phyloP scores from a whole-genome alignment of 805 yeast genomes.

The Komagataella kurtzmanii region DNA sequence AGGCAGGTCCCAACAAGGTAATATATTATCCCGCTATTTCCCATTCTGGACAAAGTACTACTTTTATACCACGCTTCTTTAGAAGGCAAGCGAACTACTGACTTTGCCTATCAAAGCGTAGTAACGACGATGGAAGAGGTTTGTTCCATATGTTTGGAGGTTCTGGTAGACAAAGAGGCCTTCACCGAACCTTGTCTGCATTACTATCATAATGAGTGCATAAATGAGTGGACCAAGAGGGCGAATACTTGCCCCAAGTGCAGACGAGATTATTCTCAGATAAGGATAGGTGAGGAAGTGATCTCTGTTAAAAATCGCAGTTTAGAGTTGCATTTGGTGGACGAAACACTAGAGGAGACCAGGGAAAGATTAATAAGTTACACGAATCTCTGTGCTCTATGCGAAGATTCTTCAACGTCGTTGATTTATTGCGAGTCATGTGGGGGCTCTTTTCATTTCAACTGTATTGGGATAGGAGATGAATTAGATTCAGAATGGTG shows the following conservation, averaged over 20 bases:
- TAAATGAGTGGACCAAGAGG: constrained; percentile 19
- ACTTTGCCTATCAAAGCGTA: neutral
- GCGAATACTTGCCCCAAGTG: constrained; percentile 24
- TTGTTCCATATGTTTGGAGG: neutral
- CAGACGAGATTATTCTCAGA: constrained; percentile 5
- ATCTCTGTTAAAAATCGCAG: constrained; percentile 7
- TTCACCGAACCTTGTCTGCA: constrained; percentile 16
- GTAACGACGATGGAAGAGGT: neutral
- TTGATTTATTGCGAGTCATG: neutral
- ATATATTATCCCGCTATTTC: neutral
- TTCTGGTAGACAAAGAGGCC: neutral
- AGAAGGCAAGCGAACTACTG: neutral
- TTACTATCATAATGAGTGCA: constrained; percentile 20
- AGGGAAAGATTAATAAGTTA: neutral
- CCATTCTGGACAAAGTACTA: neutral
- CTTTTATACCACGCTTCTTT: neutral
- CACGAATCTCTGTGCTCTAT: neutral
- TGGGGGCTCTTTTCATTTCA: neutral
- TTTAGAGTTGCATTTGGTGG: no score
- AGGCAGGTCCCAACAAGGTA: neutral
- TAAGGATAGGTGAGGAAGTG: neutral
- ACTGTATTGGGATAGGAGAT: neutral
- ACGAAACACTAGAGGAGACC: neutral
- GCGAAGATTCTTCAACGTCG: neutral
- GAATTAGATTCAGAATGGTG: neutral